A percentile compares a stretch with the other conserved stretches of the same genome.
These are phyloP conservation scores for Xylaria hypoxylon DNA, from an alignment of 2,329 filamentous ascomycete genomes.

Conservation along the genomic window DNA sequence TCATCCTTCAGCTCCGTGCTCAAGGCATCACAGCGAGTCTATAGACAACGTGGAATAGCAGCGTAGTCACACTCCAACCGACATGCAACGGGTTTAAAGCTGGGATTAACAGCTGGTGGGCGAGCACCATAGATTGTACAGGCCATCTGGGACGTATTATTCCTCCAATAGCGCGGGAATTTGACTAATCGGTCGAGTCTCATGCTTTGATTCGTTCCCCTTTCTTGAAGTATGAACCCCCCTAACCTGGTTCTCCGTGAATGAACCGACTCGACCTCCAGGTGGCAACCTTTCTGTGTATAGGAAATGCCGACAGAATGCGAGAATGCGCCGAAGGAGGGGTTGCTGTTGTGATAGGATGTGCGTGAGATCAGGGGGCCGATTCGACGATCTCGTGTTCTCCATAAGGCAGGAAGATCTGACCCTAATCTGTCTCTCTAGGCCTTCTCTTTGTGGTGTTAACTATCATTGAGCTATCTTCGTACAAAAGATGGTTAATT, in stretches of 20 bases:
- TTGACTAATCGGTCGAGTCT: not conserved
- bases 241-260: constrained; percentile 11
- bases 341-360: constrained; percentile 15
- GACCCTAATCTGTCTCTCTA: constrained; percentile 9
- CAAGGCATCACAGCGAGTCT: not conserved
- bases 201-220: constrained; percentile 13
- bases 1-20: constrained; percentile 1
- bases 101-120: not conserved
- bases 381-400: constrained; percentile 31
- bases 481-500: constrained; percentile 19
- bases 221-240: constrained; percentile 9
- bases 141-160: not conserved
- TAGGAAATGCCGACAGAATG: constrained; percentile 44
- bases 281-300: constrained; percentile 25
- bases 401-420: constrained; percentile 12
- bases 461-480: not conserved
- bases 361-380: constrained; percentile 13
- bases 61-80: constrained; percentile 9
- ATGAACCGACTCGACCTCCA: not conserved
- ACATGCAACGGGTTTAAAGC: constrained; percentile 14
- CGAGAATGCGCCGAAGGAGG: constrained; percentile 49
- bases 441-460: constrained; percentile 42
- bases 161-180: constrained; percentile 1
- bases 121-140: constrained; percentile 7
- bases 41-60: constrained; percentile 13